Percentiles rank a stretch among this genome's conserved stretches.
These are phyloP conservation scores for Balamuthia mandrillaris DNA, from an alignment of 208 protist genomes.

Conservation along the genomic window DNA sequence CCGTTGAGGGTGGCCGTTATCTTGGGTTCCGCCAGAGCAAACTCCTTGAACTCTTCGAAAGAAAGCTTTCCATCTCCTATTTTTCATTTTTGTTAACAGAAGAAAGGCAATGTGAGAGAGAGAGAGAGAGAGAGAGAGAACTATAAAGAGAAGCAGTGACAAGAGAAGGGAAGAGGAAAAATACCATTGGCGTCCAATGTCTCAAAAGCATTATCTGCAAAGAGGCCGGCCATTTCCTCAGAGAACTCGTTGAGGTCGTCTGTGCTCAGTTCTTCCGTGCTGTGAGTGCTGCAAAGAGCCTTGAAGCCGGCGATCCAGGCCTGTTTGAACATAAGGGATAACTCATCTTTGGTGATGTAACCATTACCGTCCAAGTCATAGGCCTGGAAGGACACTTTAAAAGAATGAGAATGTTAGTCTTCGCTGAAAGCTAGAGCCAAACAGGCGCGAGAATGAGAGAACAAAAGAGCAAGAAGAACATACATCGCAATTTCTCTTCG, in stretches of 20 bases:
- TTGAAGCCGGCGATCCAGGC: constrained; percentile 62
- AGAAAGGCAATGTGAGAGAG: too few species aligned
- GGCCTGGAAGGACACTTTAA: constrained; percentile 80
- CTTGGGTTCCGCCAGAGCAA: constrained; percentile 58
- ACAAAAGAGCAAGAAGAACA: neutral
- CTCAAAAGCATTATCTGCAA: constrained; percentile 38
- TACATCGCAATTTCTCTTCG: constrained; percentile 56
- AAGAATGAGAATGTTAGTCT: neutral
- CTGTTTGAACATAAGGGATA: constrained; percentile 65
- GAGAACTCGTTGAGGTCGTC: constrained; percentile 59
- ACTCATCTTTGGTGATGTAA: constrained; percentile 79
- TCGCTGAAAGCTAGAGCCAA: too few species aligned
- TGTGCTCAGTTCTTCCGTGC: constrained; percentile 50
- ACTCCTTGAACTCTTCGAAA: constrained; percentile 60
- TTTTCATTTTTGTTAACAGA: neutral
- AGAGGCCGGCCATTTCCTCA: constrained; percentile 60
- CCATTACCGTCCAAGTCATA: constrained; percentile 88
- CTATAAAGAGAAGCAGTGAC: neutral
- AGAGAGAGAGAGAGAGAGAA: neutral
- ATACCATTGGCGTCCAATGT: neutral
- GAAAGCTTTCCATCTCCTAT: constrained; percentile 60
- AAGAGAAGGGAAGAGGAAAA: neutral
- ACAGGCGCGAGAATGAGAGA: neutral
- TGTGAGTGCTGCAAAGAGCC: constrained; percentile 47
- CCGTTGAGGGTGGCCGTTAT: constrained; percentile 61